Conservation (phyloP, 2,329 filamentous ascomycete species). For the Cladophialophora exuberans region DNA sequence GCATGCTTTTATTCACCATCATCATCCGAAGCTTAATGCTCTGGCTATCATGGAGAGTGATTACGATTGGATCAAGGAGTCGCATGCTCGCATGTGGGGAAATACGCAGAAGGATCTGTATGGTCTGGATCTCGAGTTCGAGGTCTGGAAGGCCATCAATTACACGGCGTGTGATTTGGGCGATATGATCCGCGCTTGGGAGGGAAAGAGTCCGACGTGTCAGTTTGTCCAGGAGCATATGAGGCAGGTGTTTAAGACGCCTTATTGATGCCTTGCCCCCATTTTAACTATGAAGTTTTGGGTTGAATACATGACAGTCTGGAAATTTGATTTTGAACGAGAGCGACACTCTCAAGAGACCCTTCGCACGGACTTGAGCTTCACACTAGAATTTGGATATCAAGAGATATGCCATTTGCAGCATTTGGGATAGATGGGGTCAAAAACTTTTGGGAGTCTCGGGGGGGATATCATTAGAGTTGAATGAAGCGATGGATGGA, state of each 20-base stretch:
- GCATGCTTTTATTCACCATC: neutral
- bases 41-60: neutral
- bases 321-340: too few relatives aligned
- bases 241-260: neutral
- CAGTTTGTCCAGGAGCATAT: neutral
- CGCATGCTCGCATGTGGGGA: conserved; percentile 21
- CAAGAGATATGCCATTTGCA: too few relatives aligned
- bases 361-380: too few relatives aligned
- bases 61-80: neutral
- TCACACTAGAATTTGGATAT: too few relatives aligned
- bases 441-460: too few relatives aligned
- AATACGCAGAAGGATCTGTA: conserved; percentile 34
- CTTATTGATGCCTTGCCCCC: neutral
- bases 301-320: too few relatives aligned
- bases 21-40: neutral
- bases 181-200: conserved; percentile 39
- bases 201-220: conserved; percentile 23
- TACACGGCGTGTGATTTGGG: conserved; percentile 43
- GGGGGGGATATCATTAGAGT: too few relatives aligned
- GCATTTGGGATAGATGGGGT: too few relatives aligned
- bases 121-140: conserved; percentile 40
- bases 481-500: too few relatives aligned
- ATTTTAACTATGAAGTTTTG: too few relatives aligned
- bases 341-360: too few relatives aligned
- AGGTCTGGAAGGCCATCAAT: conserved; percentile 43